Base-by-base conservation (phyloP, 768 basidiomycete species). In the Mycena leptocephala region DNA sequence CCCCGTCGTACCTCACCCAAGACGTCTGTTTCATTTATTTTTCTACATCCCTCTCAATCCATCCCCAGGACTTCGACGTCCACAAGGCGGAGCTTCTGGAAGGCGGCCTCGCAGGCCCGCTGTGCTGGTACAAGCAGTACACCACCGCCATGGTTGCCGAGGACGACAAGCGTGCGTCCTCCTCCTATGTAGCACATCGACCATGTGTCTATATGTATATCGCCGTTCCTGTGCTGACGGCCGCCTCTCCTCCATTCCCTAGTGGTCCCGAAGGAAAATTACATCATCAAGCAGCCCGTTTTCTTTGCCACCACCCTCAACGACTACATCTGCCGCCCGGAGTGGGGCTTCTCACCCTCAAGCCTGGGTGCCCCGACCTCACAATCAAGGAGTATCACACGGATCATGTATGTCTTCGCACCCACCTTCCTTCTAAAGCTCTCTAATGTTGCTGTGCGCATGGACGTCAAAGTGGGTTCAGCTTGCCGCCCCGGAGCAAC, bases 371-470 rank as follows among this genome's bases (percentile, higher is more conserved):
- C 77, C 78, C 80, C 61, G 81, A 85, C 37, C 62, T 82, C 26
- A 87, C 84, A 1, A 62, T 86, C 13, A 78, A 78, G 20, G 84
- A 87, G 37, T 86, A 87, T 72, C 82, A 87, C 33, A 83, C 86
- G 13, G 85, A 84, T 22, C 88, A 88, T 78, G 69, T 61, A 48
- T 1, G 53, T 43, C 0, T 43, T 43, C 41, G n/a, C n/a, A n/a
- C n/a, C n/a, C n/a, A 43, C n/a, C 37, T 2, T 13, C 13, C 46
- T 26, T 30, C 3, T 18, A 2, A 32, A 24, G 18, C 7, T 26
- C 9, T 9, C 41, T 32, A 53, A 18, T n/a, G 24, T 13, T 53
- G 24, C 37, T 67, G 30, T 24, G 1, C 22, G 24, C 5, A 26
- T 24, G 20, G 10, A 35, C 14, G n/a, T n/a, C n/a, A n/a, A n/a